Evolutionary conservation across 768 basidiomycete species (phyloP).

Genomic region (Tricholoma flavovirens): DNA sequence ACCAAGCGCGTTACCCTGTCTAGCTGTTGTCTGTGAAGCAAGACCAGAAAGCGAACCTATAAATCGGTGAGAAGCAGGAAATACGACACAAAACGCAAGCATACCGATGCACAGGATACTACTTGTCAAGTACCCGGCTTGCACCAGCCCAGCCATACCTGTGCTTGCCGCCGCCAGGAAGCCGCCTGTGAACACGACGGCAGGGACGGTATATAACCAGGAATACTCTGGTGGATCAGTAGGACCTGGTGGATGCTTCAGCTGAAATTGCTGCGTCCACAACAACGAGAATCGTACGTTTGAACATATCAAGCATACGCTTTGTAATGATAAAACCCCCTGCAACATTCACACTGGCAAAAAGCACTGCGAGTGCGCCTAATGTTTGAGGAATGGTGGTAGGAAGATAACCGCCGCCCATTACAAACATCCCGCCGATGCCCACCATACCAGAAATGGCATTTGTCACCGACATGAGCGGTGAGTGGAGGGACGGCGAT

Average conservation of each 20-base stretch:
- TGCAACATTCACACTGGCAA: constrained; percentile 84
- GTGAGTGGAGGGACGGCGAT: constrained; percentile 81
- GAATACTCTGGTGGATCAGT: constrained; percentile 87
- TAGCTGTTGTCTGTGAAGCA: constrained; percentile 72
- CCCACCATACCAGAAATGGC: constrained; percentile 69
- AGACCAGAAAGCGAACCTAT: constrained; percentile 76
- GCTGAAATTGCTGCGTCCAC: not conserved
- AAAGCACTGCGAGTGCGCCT: constrained; percentile 77
- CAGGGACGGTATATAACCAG: constrained; percentile 78
- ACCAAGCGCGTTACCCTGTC: constrained; percentile 86
- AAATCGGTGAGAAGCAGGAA: not conserved
- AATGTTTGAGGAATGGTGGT: constrained; percentile 75
- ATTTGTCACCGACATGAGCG: constrained; percentile 88
- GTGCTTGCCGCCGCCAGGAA: constrained; percentile 79
- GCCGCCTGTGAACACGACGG: constrained; percentile 75
- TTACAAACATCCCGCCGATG: constrained; percentile 75
- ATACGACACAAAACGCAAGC: not conserved
- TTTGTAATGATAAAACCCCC: constrained; percentile 89
- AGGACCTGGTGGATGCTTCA: constrained; percentile 39
- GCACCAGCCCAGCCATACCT: constrained; percentile 80
- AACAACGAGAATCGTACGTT: constrained; percentile 41
- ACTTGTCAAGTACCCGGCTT: constrained; percentile 82
- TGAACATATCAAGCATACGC: constrained; percentile 92
- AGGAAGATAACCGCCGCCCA: constrained; percentile 85
- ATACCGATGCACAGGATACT: constrained; percentile 82